These are phyloP conservation scores for Brasenia schreberi DNA, from an alignment of 164 flowering plant genomes.

Conservation along the genomic window DNA sequence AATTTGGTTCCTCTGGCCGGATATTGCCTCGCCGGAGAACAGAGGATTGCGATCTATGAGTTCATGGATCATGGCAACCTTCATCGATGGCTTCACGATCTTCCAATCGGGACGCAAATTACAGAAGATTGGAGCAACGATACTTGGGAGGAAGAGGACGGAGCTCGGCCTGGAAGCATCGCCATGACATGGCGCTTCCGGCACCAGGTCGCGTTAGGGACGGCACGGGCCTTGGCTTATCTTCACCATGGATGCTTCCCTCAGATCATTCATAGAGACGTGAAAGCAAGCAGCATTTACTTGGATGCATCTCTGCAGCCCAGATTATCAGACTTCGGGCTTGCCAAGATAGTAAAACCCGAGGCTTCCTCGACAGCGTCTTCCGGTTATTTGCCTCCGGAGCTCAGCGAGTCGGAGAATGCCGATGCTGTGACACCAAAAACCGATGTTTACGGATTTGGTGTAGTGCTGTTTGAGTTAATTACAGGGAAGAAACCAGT, in stretches of 20 bases:
- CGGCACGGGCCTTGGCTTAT: conserved; percentile 77
- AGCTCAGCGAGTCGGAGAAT: conserved; percentile 23
- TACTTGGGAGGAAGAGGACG: conserved; percentile 70
- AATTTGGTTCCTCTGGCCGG: conserved; percentile 83
- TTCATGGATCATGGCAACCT: conserved; percentile 89
- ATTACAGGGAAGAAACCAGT: conserved; percentile 68
- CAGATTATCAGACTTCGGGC: conserved; percentile 75
- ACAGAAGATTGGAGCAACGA: conserved; percentile 77
- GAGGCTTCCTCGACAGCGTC: conserved; percentile 33
- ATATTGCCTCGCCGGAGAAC: conserved; percentile 83
- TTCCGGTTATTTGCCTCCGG: conserved; percentile 60
- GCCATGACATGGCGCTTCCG: conserved; percentile 53
- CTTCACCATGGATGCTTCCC: conserved; percentile 93
- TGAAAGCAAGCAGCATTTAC: conserved; percentile 74
- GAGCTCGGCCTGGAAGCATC: conserved; percentile 35
- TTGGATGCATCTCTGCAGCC: conserved; percentile 63
- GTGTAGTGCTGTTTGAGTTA: conserved; percentile 69
- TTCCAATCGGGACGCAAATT: conserved; percentile 49
- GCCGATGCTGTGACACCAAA: conserved; percentile 33
- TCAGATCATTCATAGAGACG: conserved; percentile 66
- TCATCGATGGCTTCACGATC: conserved; percentile 67
- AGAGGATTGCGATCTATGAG: conserved; percentile 71
- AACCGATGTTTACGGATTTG: conserved; percentile 74
- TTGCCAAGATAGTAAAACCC: conserved; percentile 50
- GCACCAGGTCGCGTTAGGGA: conserved; percentile 66